Evolutionary conservation across 2,329 filamentous ascomycete species (phyloP), one percentile per base, ranked within the genome.

Genomic region (Nigrograna mackinnonii): DNA sequence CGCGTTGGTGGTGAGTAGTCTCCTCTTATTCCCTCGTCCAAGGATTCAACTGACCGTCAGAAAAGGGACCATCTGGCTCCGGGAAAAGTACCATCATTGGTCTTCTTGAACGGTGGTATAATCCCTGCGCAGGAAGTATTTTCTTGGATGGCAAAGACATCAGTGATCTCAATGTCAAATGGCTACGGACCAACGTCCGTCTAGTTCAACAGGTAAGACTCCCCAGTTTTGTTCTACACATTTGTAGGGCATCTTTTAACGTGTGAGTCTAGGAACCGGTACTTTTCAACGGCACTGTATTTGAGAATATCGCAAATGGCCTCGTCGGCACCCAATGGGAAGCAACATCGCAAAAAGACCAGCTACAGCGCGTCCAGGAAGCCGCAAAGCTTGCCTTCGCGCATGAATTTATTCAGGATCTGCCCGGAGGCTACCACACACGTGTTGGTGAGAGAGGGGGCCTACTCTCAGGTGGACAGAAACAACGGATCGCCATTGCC

Each of bases 1-100:
- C 3, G 91, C 91, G 2, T 75, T 96, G 13, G 91, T 96, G 11
- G 31, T 28, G 14, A 14, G 24, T 28, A n/a, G n/a, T 28, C 24
- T 12, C 11, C 24, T 28, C 14, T 28, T 28, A 11, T 28, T 14
- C 14, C 11, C 24, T 12, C 24, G 24, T 28, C 11, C 11, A 28
- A 12, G 24, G 24, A 14, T 14, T n/a, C n/a, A n/a, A 14, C 24
- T 28, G 24, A 28, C 24, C 14, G 24, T 14, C 14, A 28, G 24
- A 28, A 11, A n/a, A 28, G 24, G 91, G 91, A 41, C 89, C 90
- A 1, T 96, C 91, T 16, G 91, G 91, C 6, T 94, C 86, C 31
- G 91, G 91, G 28, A 96, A 96, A 72, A 91, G 86, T 62, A 96
- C 91, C 0, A 90, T 96, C 50, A 86, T 96, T 20, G 91, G 90